Conservation (phyloP, 495 filamentous ascomycete species). For the Neurospora sp. region DNA sequence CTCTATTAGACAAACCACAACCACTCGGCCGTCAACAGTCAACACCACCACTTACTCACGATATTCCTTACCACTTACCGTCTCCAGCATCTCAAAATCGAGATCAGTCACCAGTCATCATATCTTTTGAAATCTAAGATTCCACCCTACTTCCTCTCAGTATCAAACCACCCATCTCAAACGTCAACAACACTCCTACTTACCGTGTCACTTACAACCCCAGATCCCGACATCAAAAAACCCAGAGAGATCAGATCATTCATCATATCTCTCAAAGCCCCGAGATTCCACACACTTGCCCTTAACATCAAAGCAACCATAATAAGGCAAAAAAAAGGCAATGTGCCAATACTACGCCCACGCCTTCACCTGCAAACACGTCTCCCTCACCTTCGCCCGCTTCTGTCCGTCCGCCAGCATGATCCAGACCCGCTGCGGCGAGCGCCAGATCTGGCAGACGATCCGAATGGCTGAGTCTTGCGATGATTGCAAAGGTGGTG, state of each 20-base stretch:
- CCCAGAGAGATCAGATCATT: neutral
- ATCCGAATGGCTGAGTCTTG: slow-evolving; percentile 19
- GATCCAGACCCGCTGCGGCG: slow-evolving; percentile 21
- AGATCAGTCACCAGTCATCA: neutral
- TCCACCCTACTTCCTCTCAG: neutral
- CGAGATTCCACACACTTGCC: neutral
- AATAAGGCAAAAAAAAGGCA: neutral
- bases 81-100: neutral
- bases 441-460: slow-evolving; percentile 23
- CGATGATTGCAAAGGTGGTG: slow-evolving; percentile 15
- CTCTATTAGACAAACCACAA: neutral
- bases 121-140: neutral
- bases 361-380: slow-evolving; percentile 18
- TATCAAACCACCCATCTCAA: no score
- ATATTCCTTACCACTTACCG: neutral
- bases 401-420: slow-evolving; percentile 19
- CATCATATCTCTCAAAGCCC: neutral
- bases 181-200: no score
- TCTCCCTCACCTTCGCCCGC: slow-evolving; percentile 15
- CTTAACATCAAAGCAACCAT: neutral
- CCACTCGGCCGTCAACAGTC: neutral
- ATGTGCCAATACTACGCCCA: slow-evolving; percentile 30
- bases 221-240: neutral
- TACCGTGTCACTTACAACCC: neutral
- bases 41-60: neutral